Evolutionary conservation across 2,329 filamentous ascomycete species (phyloP), one percentile per base, ranked within the genome.

Genomic region (Fusarium azukiicola): DNA sequence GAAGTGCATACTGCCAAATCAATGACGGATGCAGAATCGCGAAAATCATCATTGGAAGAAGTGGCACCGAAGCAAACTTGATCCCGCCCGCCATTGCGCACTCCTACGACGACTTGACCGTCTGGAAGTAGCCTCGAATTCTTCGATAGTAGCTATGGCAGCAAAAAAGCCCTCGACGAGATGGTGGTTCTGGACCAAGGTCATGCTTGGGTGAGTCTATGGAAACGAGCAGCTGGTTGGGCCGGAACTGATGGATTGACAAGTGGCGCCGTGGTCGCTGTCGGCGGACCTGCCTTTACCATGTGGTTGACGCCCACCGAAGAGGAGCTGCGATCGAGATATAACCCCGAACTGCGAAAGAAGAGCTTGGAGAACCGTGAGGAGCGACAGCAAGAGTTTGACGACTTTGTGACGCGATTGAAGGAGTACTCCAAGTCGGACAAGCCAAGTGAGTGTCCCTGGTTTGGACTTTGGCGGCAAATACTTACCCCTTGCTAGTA

Each of bases 301-400:
- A 93, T 95, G 88, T 98, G 94, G 86, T 89, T 98, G 63, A 93
- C 93, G 61, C 98, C 98, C 4, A 95, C 96, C 17, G 97, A 99
- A 82, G 98, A 99, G 87, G 97, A 99, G 89, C 92, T 99, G 54
- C 97, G 98, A 90, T 91, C 96, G 89, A 94, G 92, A 87, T 99
- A 99, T 90, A 99, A 97, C 87, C 97, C 97, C 1, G 98, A 99
- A 46, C 92, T 99, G n/a, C 96, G 98, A 85, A 96, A 96, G 87
- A 93, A 96, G 84, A 97, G 96, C 77, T 89, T 98, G n/a, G 97
- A 97, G 87, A 93, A 94, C 74, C 93, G 96, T 23, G 91, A 95
- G 73, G 93, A 95, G 85, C 93, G 93, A 75, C 94, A 98, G 84
- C 92, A 97, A 87, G 97, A 99, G 74, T 98, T 98, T 82, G 96